Percentiles rank a stretch among this genome's conserved stretches.
Conservation (phyloP, 768 basidiomycete genomes). For the Galerina sulciceps region DNA sequence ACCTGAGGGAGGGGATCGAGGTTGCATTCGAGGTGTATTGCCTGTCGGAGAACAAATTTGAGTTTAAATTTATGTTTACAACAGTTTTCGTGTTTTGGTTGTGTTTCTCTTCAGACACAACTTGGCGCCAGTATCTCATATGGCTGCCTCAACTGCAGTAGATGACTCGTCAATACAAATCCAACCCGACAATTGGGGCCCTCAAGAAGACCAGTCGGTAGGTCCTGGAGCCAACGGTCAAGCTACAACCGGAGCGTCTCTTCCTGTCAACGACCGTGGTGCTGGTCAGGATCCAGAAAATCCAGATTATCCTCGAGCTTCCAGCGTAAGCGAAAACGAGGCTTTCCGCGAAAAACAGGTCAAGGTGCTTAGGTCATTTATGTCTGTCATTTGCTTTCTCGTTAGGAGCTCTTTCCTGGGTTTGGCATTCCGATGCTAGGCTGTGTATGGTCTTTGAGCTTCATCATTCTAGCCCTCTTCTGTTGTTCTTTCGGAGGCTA, state of each 20-base stretch:
- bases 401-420: slow-evolving; percentile 33
- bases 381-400: slow-evolving; percentile 42
- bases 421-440: slow-evolving; percentile 44
- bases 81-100: slow-evolving; percentile 23
- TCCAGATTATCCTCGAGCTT: slow-evolving; percentile 55
- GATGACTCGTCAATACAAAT: slow-evolving; percentile 37
- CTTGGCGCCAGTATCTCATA: slow-evolving; percentile 19
- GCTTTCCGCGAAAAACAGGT: slow-evolving; percentile 75
- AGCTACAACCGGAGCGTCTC: slow-evolving; percentile 47
- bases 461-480: slow-evolving; percentile 39
- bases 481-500: slow-evolving; percentile 43
- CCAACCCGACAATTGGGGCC: slow-evolving; percentile 52
- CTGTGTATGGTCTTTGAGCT: slow-evolving; percentile 39
- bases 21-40: background rate
- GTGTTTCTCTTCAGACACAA: slow-evolving; percentile 20
- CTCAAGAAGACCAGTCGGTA: slow-evolving; percentile 52
- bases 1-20: background rate
- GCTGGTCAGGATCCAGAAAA: slow-evolving; percentile 52
- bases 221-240: slow-evolving; percentile 46
- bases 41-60: slow-evolving; percentile 3
- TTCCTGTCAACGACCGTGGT: slow-evolving; percentile 51
- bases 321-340: slow-evolving; percentile 53
- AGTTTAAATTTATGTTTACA: slow-evolving; percentile 1
- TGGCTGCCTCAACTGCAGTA: slow-evolving; percentile 35
- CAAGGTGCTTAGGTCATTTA: slow-evolving; percentile 84